A percentile compares a stretch with the other conserved stretches of the same genome.
These are phyloP conservation scores for Penicillium decumbens DNA, from an alignment of 2,329 filamentous ascomycete genomes.

Conservation along the genomic window DNA sequence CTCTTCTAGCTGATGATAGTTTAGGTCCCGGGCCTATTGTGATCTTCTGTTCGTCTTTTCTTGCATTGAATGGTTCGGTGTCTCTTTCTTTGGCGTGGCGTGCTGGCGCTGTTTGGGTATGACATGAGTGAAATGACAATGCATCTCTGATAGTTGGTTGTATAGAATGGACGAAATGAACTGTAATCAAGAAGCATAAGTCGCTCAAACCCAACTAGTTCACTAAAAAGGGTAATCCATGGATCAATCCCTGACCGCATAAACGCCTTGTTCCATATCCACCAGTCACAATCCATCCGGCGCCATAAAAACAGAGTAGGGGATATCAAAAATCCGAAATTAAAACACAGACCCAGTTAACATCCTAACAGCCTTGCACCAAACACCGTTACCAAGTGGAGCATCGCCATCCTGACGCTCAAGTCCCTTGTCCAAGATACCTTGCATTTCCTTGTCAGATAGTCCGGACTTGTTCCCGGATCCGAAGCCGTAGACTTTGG, in stretches of 20 bases:
- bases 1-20: slow-evolving; percentile 8
- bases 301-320: neutral
- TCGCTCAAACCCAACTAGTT: neutral
- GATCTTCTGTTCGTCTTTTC: neutral
- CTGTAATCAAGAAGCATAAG: neutral
- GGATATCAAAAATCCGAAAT: slow-evolving; percentile 4
- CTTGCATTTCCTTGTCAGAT: slow-evolving; percentile 36
- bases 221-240: neutral
- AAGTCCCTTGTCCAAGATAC: slow-evolving; percentile 31
- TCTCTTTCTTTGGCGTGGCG: neutral
- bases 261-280: neutral
- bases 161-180: neutral
- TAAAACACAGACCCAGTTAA: slow-evolving; percentile 36
- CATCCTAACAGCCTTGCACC: slow-evolving; percentile 37
- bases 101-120: neutral
- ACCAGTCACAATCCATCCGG: neutral
- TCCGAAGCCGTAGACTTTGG: slow-evolving; percentile 41
- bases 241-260: neutral
- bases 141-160: neutral
- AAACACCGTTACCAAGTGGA: slow-evolving; percentile 35
- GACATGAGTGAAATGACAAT: neutral
- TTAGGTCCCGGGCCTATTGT: neutral
- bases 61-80: neutral
- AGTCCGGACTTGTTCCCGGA: slow-evolving; percentile 24
- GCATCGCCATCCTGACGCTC: slow-evolving; percentile 12